Base-by-base conservation (phyloP, 1,284 basidiomycete genomes). In the Coniophora puteana region DNA sequence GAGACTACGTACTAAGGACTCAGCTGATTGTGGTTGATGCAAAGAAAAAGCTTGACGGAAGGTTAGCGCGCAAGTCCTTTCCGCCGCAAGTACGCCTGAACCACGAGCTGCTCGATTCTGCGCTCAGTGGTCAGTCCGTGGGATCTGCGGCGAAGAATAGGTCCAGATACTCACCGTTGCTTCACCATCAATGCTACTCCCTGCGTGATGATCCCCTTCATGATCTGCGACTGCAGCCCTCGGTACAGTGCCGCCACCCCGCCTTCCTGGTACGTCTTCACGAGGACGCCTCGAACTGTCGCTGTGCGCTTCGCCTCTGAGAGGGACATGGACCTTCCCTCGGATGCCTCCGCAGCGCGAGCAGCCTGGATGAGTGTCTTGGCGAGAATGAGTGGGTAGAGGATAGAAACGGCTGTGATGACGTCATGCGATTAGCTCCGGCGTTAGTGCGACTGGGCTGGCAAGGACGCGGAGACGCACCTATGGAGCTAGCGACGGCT, bases 151-250 rank as follows among this genome's bases (percentile, higher is more conserved):
- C 17, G 18, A 10, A 7, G n/a, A n/a, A n/a, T n/a, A n/a, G 28
- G 20, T 14, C 14, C 16, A 18, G 16, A 38, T n/a, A 35, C 31
- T 38, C 24, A 68, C 73, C 75, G 62, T 49, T 76, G 72, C 55
- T 79, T 79, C 14, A 77, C 68, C 50, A 78, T 55, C 57, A 78
- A 74, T 6, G 75, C 75, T 5, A 78, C 67, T 0, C 76, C 76
- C 51, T 78, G 75, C 45, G 64, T 74, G 21, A 79, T 54, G 38
- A 78, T 73, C 1, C 72, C 75, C 53, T 78, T 79, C 38, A 74
- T 22, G 10, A 78, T 63, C 52, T 78, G 74, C 45, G 67, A 68
- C n/a, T 69, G 61, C 10, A 77, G 59, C 4, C 74, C 76, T 52
- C 76, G 74, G 47, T 78, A 78, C 20, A 78, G 49, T 1, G 71